Base-by-base conservation (phyloP, 148 eudicot species). In the Persicaria tinctoria region DNA sequence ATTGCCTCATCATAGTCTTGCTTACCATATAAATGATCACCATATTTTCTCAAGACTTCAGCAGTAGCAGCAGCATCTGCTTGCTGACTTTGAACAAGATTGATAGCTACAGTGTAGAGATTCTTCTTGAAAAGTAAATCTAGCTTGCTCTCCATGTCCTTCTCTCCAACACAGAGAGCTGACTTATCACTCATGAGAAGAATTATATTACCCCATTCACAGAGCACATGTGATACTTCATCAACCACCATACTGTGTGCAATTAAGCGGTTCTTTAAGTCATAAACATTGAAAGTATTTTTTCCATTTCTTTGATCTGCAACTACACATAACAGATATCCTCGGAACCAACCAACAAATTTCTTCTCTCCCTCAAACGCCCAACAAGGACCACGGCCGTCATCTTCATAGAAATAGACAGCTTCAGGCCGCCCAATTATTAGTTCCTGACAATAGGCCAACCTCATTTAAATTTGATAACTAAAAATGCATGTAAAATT, bases 61-160 rank as follows among this genome's bases (percentile, higher is more conserved):
- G 99, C 96, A n/a, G 97, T 95, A 48, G 99, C 99, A 59, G 88
- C 97, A 74, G 97, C 99, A 89, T 95, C 99, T 68, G 97, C 99
- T 82, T 95, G 99, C 68, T 95, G 99, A 83, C 84, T 92, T 72
- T 89, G 97, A 77, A 95, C 99, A 78, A 95, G 90, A 85, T 95
- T 90, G 68, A 92, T 92, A 68, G 99, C 99, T 23, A 95, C 99
- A n/a, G 97, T 78, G 79, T 95, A 95, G 56, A 92, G 89, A 83
- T 90, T 95, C 80, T 92, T 95, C 83, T 92, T 95, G 75, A 90
- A 95, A 70, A 95, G 97, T 84, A 95, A 87, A 80, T 95, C 99
- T 79, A 95, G 81, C 82, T 95, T 95, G 88, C 97, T 95, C 75
- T 95, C 99, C 99, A 95, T 95, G 75, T 95, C 97, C 80, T 95